Base-by-base conservation (phyloP, 2,329 filamentous ascomycete genomes). In the Cryphonectria japonica region DNA sequence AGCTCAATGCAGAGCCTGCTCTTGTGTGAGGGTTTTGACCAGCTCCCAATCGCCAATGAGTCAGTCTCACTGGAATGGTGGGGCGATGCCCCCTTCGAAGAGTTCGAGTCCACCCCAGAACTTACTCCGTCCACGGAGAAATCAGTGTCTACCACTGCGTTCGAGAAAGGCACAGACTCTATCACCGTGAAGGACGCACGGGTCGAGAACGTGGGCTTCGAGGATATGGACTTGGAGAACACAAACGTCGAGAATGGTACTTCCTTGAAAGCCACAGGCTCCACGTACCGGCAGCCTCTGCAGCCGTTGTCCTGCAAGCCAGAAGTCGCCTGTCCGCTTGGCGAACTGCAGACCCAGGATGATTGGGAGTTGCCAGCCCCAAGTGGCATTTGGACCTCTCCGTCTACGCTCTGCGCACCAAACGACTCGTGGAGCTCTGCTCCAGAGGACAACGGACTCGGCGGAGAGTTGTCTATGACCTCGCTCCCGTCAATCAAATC, bases 1-100 rank as follows among this genome's bases (percentile, higher is more conserved):
- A 69, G 46, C 32, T 71, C 66, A 4, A 67, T 69, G 69, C 41
- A 54, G 11, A 67, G 69, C 57, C 22, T 9, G 9, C 0, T 67
- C 34, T 26, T 71, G 66, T 59, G 22, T 22, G 57, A 59, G 16
- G 54, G 66, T 19, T 60, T 57, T 34, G 50, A 64, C 14, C 39
- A 8, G 6, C 61, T 60, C 46, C 71, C 57, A 54, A 11, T 62
- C 14, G 71, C 57, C 69, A 67, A 71, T n/a, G 8, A 11, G 34
- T 14, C 3, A 2, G 61, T 41, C 9, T n/a, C 16, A 5, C 16
- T 70, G 34, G 2, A 7, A 19, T 65, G 39, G 37, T 41, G 19
- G 37, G 22, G 37, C 11, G 63, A 66, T 37, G 26, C 43, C 14
- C 43, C 39, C 32, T n/a, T 34, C 32, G 57, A 16, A 1, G 3